Base-by-base conservation (phyloP, 1,284 basidiomycete genomes). In the Microbotryum lychnidis-dioicae region DNA sequence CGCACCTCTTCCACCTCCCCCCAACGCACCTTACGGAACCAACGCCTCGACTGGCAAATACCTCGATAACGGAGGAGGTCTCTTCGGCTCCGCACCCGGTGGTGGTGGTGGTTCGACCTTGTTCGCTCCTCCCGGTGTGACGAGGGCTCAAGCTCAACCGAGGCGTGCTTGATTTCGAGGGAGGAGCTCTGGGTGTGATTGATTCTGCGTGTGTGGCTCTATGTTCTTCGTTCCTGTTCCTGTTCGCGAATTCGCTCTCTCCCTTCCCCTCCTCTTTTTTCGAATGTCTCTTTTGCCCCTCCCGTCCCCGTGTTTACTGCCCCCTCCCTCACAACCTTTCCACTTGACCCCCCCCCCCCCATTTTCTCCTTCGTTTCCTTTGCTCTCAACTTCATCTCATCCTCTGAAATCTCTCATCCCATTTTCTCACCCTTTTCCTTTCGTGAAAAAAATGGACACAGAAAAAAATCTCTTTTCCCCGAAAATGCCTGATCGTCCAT, bases 111-210 rank as follows among this genome's bases (percentile, higher is more conserved):
- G 49, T 51, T 10, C 57, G 47, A 37, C 61, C 50, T 29, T 27
- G 31, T 57, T 50, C 49, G 51, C 29, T 12, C n/a, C 56, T 25
- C 56, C 56, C 25, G 56, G 56, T 12, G 45, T 57, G 27, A 44
- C 42, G 27, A 57, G 51, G 27, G 56, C 42, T 18, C 27, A 50
- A 50, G 50, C 27, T 51, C 29, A n/a, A 33, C 29, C 21, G 29
- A 52, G 50, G n/a, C 12, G 31, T 18, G 29, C 23, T 29, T 23
- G 29, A 21, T 42, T 45, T 27, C 7, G 18, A 1, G 31, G 1
- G 31, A 23, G 7, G 31, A 25, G 25, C 25, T 31, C 31, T 31
- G 31, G 31, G 31, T 31, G 9, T 31, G 31, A 1, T 31, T 31
- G 31, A 7, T 10, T 8, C 7, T 31, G 31, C 9, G 31, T 31